Percentiles rank a stretch among this genome's conserved stretches.
Evolutionary conservation across 768 basidiomycete species (phyloP).

Genomic region (Russula dissimulans): DNA sequence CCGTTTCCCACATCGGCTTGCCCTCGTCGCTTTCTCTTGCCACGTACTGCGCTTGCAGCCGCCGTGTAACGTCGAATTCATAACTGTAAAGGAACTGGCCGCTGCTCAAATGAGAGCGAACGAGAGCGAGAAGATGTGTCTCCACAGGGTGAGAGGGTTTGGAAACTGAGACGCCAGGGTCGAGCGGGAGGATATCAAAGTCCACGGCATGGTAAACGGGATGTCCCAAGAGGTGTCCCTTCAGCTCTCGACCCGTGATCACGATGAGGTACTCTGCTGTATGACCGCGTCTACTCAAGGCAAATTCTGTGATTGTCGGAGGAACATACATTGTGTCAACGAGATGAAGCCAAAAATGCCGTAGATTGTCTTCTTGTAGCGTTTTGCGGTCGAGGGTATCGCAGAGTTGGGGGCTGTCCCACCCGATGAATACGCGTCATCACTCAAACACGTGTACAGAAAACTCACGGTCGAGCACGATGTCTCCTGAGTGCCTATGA

Average conservation of each 20-base stretch:
- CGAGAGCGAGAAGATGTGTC: constrained; percentile 74
- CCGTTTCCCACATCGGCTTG: constrained; percentile 69
- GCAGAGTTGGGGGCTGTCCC: constrained; percentile 14
- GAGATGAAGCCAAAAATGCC: constrained; percentile 72
- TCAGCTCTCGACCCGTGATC: constrained; percentile 72
- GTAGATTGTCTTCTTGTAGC: constrained; percentile 57
- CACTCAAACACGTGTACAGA: neutral
- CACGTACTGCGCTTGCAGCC: constrained; percentile 75
- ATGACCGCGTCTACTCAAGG: neutral
- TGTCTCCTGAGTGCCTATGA: constrained; percentile 65
- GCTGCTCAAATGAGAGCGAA: constrained; percentile 70
- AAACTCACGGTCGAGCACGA: constrained; percentile 55
- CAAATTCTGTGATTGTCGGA: neutral
- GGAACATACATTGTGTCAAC: constrained; percentile 54
- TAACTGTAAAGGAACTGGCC: constrained; percentile 90
- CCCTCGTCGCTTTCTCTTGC: constrained; percentile 40
- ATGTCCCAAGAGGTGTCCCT: constrained; percentile 71
- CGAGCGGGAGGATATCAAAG: constrained; percentile 85
- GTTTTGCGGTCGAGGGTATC: constrained; percentile 45
- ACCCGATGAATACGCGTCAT: neutral
- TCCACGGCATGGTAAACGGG: constrained; percentile 85
- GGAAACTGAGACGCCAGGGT: constrained; percentile 55
- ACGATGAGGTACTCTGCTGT: constrained; percentile 91
- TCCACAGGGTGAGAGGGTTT: constrained; percentile 79
- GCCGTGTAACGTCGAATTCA: constrained; percentile 79